Conservation (phyloP, 176 grass and related monocot genomes). For the Eragrostis curvula region DNA sequence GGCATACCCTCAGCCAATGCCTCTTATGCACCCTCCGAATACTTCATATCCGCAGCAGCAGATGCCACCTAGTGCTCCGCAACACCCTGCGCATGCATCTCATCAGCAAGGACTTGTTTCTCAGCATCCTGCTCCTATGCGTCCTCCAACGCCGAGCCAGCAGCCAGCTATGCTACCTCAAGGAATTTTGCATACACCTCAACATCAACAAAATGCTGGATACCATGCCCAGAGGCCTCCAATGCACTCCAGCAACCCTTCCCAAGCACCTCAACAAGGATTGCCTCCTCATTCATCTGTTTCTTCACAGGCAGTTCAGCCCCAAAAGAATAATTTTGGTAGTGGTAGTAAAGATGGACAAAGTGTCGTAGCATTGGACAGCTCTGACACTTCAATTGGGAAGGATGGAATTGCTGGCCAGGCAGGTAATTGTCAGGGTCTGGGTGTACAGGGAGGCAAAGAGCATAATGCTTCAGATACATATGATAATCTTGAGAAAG, state of each 20-base stretch:
- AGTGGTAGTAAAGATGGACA: slow-evolving; percentile 43
- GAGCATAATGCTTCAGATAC: slow-evolving; percentile 40
- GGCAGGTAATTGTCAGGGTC: slow-evolving; percentile 45
- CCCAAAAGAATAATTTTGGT: slow-evolving; percentile 45
- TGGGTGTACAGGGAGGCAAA: slow-evolving; percentile 14
- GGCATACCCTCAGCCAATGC: slow-evolving; percentile 41
- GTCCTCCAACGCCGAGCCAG: slow-evolving; percentile 54
- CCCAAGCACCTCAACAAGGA: slow-evolving; percentile 55
- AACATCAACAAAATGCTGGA: slow-evolving; percentile 61
- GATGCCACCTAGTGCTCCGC: slow-evolving; percentile 48
- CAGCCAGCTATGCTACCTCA: slow-evolving; percentile 56
- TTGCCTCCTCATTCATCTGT: slow-evolving; percentile 42
- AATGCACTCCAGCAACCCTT: slow-evolving; percentile 51
- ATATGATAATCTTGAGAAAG: slow-evolving; percentile 46
- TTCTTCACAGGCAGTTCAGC: slow-evolving; percentile 51
- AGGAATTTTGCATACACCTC: slow-evolving; percentile 46
- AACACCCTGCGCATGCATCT: slow-evolving; percentile 41
- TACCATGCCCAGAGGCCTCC: slow-evolving; percentile 48
- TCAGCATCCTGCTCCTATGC: slow-evolving; percentile 48
- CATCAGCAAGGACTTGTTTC: slow-evolving; percentile 56
- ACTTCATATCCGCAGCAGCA: slow-evolving; percentile 60
- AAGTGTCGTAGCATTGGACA: slow-evolving; percentile 30
- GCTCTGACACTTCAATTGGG: slow-evolving; percentile 32
- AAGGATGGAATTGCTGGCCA: slow-evolving; percentile 36
- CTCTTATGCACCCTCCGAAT: slow-evolving; percentile 53